These are phyloP conservation scores for Cystoisospora suis DNA, from an alignment of 169 alveolate genomes.

Conservation along the genomic window DNA sequence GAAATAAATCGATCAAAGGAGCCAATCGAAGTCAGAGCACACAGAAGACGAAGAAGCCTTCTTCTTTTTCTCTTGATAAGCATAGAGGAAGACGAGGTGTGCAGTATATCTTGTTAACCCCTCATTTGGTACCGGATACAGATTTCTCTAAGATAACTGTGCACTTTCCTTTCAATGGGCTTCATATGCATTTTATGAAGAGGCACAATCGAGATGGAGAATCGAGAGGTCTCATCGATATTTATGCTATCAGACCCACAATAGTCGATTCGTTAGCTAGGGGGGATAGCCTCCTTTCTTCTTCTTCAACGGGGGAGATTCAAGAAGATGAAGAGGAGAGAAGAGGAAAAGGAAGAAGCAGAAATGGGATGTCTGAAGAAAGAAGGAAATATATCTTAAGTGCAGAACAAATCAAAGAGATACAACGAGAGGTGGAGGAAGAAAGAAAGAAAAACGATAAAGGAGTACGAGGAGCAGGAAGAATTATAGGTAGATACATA, in stretches of 20 bases:
- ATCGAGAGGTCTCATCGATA: not conserved
- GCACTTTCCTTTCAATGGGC: conserved; percentile 37
- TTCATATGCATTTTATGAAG: not conserved
- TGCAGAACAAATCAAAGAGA: no score
- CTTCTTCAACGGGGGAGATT: not conserved
- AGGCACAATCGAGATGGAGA: conserved; percentile 2
- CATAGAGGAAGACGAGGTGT: conserved; percentile 16
- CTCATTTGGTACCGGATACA: conserved; percentile 6
- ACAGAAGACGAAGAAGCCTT: not conserved
- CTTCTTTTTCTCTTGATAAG: no score
- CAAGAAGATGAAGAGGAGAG: not conserved
- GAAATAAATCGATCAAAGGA: not conserved
- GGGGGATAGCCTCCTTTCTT: not conserved
- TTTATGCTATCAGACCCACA: not conserved
- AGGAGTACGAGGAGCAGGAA: no score
- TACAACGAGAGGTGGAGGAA: no score
- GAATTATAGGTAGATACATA: no score
- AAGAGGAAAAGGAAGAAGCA: not conserved
- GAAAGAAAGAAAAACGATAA: no score
- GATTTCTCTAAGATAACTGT: conserved; percentile 2
- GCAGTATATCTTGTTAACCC: conserved; percentile 40
- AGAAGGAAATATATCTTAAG: no score
- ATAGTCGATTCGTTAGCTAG: not conserved
- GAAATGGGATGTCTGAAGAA: not conserved
- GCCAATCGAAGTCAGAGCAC: no score